phyloP scores from a whole-genome alignment of 352 stramenopile species.

The Phytophthora macrochlamydospora region DNA sequence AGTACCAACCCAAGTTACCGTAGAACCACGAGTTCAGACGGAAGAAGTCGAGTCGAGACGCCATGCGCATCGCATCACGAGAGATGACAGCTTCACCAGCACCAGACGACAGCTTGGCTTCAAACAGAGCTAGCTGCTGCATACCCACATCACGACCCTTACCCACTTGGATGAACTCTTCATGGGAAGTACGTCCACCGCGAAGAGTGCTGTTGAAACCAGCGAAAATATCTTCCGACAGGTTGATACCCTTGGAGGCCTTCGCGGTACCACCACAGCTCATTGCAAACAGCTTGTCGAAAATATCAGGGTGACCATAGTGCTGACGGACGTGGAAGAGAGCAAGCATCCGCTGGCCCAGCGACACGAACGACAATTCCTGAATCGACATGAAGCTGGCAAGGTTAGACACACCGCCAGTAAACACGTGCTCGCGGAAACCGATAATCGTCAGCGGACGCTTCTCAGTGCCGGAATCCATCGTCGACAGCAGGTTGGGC shows the following conservation, averaged over 20 bases:
- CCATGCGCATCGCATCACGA: slow-evolving; percentile 95
- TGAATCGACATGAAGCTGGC: slow-evolving; percentile 90
- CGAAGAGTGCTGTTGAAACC: slow-evolving; percentile 87
- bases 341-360: slow-evolving; percentile 83
- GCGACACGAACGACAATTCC: slow-evolving; percentile 84
- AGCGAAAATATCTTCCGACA: slow-evolving; percentile 91
- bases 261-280: slow-evolving; percentile 80
- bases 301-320: slow-evolving; percentile 90
- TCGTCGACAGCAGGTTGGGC: slow-evolving; percentile 81
- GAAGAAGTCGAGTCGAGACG: slow-evolving; percentile 96
- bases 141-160: slow-evolving; percentile 99
- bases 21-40: slow-evolving; percentile 98
- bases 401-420: slow-evolving; percentile 80
- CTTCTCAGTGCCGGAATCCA: slow-evolving; percentile 73
- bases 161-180: slow-evolving; percentile 90
- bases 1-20: slow-evolving; percentile 98
- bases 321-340: slow-evolving; percentile 81
- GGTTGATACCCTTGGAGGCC: slow-evolving; percentile 82
- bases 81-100: slow-evolving; percentile 97
- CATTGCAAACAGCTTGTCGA: slow-evolving; percentile 89
- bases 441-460: slow-evolving; percentile 82
- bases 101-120: slow-evolving; percentile 97
- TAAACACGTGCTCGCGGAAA: slow-evolving; percentile 89
- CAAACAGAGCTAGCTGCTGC: slow-evolving; percentile 98
- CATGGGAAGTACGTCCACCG: slow-evolving; percentile 73